These are phyloP conservation scores for Oenanthe javanica DNA, from an alignment of 140 eudicot species.

Conservation along the genomic window DNA sequence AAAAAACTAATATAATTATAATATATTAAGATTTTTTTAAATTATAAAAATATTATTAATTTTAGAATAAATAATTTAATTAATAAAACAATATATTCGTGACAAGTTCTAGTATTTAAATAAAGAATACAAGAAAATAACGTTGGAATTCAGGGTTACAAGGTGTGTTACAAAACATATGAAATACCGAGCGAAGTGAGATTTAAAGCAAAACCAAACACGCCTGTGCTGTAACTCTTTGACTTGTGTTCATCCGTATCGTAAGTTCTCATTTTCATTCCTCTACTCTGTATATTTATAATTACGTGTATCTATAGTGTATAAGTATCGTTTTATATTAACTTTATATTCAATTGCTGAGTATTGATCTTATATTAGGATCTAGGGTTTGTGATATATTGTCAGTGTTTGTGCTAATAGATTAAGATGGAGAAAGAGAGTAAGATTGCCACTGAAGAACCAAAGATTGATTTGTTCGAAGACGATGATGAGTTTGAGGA, in stretches of 20 bases:
- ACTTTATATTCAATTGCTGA: not conserved
- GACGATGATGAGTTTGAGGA: constrained; percentile 85
- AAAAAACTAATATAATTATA: no score
- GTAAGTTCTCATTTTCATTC: not conserved
- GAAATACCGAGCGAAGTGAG: not conserved
- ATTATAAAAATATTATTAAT: no score
- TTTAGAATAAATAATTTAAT: no score
- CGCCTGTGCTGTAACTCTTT: not conserved
- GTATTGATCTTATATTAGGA: not conserved
- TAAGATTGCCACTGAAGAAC: constrained; percentile 48
- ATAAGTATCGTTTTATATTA: not conserved
- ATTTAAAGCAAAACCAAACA: not conserved
- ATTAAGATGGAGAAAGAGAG: constrained; percentile 22
- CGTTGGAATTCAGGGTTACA: no score
- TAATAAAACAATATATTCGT: no score
- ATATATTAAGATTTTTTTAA: no score
- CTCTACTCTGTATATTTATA: not conserved
- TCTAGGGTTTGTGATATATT: not conserved
- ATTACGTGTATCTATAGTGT: not conserved
- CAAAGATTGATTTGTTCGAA: constrained; percentile 69
- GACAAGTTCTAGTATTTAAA: no score
- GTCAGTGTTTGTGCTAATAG: not conserved
- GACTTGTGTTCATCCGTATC: not conserved
- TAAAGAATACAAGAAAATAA: no score
- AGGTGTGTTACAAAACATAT: no score